These are phyloP conservation scores for Talaromyces nanjingensis DNA, from an alignment of 495 filamentous ascomycete genomes.

Conservation along the genomic window DNA sequence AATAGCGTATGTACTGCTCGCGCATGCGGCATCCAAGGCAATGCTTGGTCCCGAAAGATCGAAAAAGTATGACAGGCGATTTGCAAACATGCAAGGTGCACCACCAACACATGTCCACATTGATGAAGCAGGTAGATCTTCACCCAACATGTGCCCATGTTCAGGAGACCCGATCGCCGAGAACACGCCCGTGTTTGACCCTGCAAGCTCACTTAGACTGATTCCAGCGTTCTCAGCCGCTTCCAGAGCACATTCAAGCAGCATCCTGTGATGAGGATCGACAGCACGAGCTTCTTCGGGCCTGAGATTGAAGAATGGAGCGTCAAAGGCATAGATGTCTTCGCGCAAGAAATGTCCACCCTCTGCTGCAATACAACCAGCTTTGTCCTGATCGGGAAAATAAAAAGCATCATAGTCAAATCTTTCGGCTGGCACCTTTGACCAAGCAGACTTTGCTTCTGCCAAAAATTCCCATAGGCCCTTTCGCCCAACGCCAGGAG, in stretches of 20 bases:
- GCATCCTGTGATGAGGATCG: slow-evolving; percentile 50
- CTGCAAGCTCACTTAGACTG: slow-evolving; percentile 24
- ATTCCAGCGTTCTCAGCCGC: slow-evolving; percentile 48
- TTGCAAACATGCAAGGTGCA: slow-evolving; percentile 33
- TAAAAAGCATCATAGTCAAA: slow-evolving; percentile 19
- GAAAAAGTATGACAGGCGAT: slow-evolving; percentile 39
- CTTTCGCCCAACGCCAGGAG: slow-evolving; percentile 23
- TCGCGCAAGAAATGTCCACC: slow-evolving; percentile 32
- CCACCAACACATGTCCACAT: slow-evolving; percentile 37
- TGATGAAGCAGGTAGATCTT: slow-evolving; percentile 25
- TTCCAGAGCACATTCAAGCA: slow-evolving; percentile 49
- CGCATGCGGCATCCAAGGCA: slow-evolving; percentile 49
- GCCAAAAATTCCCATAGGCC: slow-evolving; percentile 39
- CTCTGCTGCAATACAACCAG: slow-evolving; percentile 12
- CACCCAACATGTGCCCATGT: slow-evolving; percentile 20
- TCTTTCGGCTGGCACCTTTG: slow-evolving; percentile 11
- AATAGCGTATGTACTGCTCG: slow-evolving; percentile 40
- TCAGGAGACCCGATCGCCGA: slow-evolving; percentile 13
- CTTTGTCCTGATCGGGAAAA: slow-evolving; percentile 12
- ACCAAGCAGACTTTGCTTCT: slow-evolving; percentile 22
- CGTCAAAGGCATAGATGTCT: slow-evolving; percentile 41
- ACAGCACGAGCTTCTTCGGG: slow-evolving; percentile 44
- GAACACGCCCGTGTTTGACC: background rate
- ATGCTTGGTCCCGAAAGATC: slow-evolving; percentile 40
- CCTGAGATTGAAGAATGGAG: slow-evolving; percentile 44